These are phyloP conservation scores for Zygoascus biomembranicola DNA, from an alignment of 805 yeast species.

Conservation along the genomic window DNA sequence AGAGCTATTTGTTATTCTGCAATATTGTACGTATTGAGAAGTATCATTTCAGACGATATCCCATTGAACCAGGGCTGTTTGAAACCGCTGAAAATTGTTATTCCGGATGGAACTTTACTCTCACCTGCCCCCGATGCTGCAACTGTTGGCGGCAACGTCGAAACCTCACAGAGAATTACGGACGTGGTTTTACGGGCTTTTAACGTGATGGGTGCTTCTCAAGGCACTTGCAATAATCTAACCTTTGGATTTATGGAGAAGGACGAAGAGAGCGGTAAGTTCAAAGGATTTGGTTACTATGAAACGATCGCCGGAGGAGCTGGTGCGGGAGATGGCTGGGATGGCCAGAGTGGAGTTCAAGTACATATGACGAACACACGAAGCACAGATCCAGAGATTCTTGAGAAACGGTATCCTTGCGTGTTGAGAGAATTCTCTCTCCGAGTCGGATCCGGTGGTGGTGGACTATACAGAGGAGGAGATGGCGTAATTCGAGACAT, in stretches of 20 bases:
- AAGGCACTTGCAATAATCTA: conserved; percentile 90
- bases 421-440: conserved; percentile 63
- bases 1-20: conserved; percentile 85
- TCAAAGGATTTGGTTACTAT: conserved; percentile 77
- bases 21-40: conserved; percentile 75
- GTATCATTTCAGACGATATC: conserved; percentile 76
- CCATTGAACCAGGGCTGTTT: conserved; percentile 94
- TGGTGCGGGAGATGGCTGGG: conserved; percentile 84
- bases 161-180: conserved; percentile 88
- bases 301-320: conserved; percentile 96
- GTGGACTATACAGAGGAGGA: conserved; percentile 68
- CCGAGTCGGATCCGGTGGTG: conserved; percentile 72
- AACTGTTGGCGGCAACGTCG: conserved; percentile 91
- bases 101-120: conserved; percentile 56
- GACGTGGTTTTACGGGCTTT: conserved; percentile 85
- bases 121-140: conserved; percentile 82
- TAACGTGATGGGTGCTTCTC: conserved; percentile 87
- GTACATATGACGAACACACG: conserved; percentile 92
- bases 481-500: conserved; percentile 81
- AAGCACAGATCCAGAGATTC: conserved; percentile 83
- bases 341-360: conserved; percentile 85
- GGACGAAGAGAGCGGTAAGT: conserved; percentile 31
- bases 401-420: conserved; percentile 84
- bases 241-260: conserved; percentile 74
- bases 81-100: conserved; percentile 59